These are phyloP conservation scores for Yarrowia hollandica DNA, from an alignment of 805 yeast species.

Conservation along the genomic window DNA sequence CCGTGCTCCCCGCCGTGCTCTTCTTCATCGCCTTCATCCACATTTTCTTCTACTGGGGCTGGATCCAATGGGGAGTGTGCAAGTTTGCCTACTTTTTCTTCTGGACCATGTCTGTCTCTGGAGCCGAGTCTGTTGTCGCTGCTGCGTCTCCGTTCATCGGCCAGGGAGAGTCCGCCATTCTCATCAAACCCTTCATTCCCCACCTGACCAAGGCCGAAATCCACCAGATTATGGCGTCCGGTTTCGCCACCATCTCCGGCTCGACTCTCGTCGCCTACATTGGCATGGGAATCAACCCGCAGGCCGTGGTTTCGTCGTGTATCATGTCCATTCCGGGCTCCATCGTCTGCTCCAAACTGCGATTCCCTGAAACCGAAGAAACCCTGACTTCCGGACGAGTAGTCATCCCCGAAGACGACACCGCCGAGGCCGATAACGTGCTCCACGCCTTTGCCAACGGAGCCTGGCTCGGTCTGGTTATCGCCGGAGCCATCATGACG, in stretches of 20 bases:
- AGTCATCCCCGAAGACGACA: constrained; percentile 50
- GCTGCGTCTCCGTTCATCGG: constrained; percentile 70
- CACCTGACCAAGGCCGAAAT: constrained; percentile 60
- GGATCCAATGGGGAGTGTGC: constrained; percentile 58
- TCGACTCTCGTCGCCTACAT: constrained; percentile 63
- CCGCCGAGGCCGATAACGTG: constrained; percentile 50
- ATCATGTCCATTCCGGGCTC: constrained; percentile 70
- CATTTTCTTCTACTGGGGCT: constrained; percentile 59
- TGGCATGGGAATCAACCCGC: constrained; percentile 61
- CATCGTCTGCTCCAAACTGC: constrained; percentile 58
- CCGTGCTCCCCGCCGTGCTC: constrained; percentile 61
- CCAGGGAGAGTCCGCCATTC: constrained; percentile 63
- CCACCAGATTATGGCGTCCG: constrained; percentile 62
- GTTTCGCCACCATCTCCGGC: constrained; percentile 65
- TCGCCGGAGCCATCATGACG: constrained; percentile 58
- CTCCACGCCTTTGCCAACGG: constrained; percentile 61
- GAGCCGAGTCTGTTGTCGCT: constrained; percentile 66
- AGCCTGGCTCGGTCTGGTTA: constrained; percentile 56
- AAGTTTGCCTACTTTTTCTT: constrained; percentile 60
- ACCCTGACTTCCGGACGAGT: constrained; percentile 53
- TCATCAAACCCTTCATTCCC: constrained; percentile 59
- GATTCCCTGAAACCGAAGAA: constrained; percentile 60
- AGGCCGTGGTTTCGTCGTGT: constrained; percentile 64
- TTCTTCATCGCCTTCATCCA: constrained; percentile 66
- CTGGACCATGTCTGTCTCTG: constrained; percentile 59